These are phyloP conservation scores for Penicilliopsis zonata DNA, from an alignment of 495 filamentous ascomycete genomes.

Conservation along the genomic window DNA sequence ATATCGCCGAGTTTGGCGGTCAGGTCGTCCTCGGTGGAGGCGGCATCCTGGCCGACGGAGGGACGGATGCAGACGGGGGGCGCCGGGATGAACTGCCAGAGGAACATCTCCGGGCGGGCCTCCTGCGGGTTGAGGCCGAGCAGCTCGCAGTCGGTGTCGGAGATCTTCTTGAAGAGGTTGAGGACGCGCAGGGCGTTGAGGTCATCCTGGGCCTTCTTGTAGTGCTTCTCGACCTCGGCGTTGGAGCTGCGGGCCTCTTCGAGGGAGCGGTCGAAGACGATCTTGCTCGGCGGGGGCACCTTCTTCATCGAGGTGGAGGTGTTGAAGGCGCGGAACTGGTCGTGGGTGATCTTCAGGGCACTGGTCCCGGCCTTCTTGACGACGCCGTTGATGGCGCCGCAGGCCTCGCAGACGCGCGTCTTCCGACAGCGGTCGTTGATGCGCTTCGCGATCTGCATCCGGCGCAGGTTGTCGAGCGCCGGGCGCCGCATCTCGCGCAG, in stretches of 20 bases:
- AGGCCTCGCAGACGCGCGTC: conserved; percentile 61
- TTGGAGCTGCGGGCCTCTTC: conserved; percentile 58
- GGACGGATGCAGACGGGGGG: conserved; percentile 89
- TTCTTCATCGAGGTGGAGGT: conserved; percentile 77
- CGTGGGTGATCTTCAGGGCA: conserved; percentile 84
- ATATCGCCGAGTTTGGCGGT: conserved; percentile 93
- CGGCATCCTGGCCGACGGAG: conserved; percentile 79
- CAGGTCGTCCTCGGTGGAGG: conserved; percentile 91
- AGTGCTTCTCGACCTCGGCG: conserved; percentile 76
- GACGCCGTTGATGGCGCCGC: conserved; percentile 69
- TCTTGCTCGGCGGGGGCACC: conserved; percentile 62
- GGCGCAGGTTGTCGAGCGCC: conserved; percentile 73
- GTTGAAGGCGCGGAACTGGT: conserved; percentile 80
- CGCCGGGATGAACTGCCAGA: conserved; percentile 93
- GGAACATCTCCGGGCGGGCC: conserved; percentile 88
- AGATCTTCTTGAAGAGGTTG: conserved; percentile 81
- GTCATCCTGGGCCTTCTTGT: conserved; percentile 86
- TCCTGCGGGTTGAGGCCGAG: conserved; percentile 77
- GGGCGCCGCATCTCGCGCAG: conserved; percentile 70
- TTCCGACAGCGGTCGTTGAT: conserved; percentile 85
- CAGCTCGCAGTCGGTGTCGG: conserved; percentile 78
- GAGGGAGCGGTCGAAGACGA: conserved; percentile 75
- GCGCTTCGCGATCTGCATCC: conserved; percentile 67
- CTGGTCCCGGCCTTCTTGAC: conserved; percentile 70
- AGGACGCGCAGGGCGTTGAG: conserved; percentile 80